Evolutionary conservation across 179 eudicot species (phyloP).

Genomic region (Vitellaria paradoxa): DNA sequence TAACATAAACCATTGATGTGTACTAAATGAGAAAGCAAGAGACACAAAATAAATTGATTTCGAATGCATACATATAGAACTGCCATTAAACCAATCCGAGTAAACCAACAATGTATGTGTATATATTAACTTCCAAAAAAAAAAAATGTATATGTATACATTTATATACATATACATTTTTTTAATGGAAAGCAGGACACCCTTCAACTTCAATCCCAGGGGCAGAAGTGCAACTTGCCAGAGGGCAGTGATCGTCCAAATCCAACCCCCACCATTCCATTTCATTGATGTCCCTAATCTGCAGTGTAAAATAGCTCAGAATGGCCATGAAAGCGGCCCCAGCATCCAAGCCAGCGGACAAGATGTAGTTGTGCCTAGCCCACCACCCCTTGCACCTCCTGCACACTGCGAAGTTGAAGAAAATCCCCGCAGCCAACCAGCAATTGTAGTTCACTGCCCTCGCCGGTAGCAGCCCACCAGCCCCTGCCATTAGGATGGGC

Average conservation of each 20-base stretch:
- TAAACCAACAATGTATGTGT: too few relatives aligned
- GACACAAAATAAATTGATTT: too few relatives aligned
- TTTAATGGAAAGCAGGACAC: constrained; percentile 32
- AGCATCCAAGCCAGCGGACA: constrained; percentile 43
- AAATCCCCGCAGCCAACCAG: constrained; percentile 37
- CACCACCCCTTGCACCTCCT: constrained; percentile 38
- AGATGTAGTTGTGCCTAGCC: constrained; percentile 45
- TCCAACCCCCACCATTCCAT: constrained; percentile 41
- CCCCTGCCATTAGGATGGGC: constrained; percentile 32
- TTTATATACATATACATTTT: too few relatives aligned
- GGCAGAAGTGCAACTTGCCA: constrained; percentile 42
- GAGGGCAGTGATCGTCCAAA: constrained; percentile 30
- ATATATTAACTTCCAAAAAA: too few relatives aligned
- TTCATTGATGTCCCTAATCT: constrained; percentile 25
- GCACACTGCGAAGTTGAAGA: constrained; percentile 40
- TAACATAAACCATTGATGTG: too few relatives aligned
- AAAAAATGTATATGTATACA: too few relatives aligned
- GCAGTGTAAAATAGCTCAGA: constrained; percentile 36
- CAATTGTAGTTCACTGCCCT: constrained; percentile 36
- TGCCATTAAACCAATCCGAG: too few relatives aligned
- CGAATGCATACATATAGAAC: too few relatives aligned
- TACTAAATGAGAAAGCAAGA: too few relatives aligned
- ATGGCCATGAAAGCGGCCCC: constrained; percentile 51
- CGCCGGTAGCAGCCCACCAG: constrained; percentile 36
- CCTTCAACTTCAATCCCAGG: constrained; percentile 28